Base-by-base conservation (phyloP, 1,139 yeast species). In the Zygoascus hellenicus region DNA sequence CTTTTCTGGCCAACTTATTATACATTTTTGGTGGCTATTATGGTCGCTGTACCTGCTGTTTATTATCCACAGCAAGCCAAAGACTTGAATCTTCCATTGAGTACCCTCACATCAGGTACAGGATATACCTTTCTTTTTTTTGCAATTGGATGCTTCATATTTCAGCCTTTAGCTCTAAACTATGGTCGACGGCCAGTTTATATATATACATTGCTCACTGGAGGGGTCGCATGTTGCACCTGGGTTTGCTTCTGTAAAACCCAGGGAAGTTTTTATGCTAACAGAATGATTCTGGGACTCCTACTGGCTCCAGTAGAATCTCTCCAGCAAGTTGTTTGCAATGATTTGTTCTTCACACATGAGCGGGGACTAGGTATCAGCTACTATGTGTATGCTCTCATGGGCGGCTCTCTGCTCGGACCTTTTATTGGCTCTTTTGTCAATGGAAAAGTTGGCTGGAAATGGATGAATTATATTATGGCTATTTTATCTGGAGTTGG, bases 401-500 rank as follows among this genome's bases (percentile, higher is more conserved):
- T 89, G 13, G 77, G 81, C 16, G 92, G 92, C 45, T 79, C 90
- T 2, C 84, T 81, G 58, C 67, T 85, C 53, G 90, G 92, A 4
- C 95, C 95, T 0, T 69, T 85, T 52, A 76, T 83, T 54, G 90
- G 89, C 29, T 86, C 86, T 28, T 78, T 81, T 55, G 81, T 85
- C 54, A 71, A 80, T 13, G 71, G 76, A 38, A 65, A 72, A 48
- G 72, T 75, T 50, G 72, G 77, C 5, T 85, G 84, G 65, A 70
- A 87, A 55, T 85, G 94, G 94, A 88, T 84, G 19, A 88, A 90
- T 22, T 83, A 86, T 82, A 68, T 77, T 70, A 84, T 85, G 37
- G 86, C 81, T 34, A 82, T 85, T 49, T 76, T 83, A 45, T 74
- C 80, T 19, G 88, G 80, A 26, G 78, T 63, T 7, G 68, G 82